Evolutionary conservation across 1,284 basidiomycete genomes (phyloP).

Genomic region (Cutaneotrichosporon sp.): DNA sequence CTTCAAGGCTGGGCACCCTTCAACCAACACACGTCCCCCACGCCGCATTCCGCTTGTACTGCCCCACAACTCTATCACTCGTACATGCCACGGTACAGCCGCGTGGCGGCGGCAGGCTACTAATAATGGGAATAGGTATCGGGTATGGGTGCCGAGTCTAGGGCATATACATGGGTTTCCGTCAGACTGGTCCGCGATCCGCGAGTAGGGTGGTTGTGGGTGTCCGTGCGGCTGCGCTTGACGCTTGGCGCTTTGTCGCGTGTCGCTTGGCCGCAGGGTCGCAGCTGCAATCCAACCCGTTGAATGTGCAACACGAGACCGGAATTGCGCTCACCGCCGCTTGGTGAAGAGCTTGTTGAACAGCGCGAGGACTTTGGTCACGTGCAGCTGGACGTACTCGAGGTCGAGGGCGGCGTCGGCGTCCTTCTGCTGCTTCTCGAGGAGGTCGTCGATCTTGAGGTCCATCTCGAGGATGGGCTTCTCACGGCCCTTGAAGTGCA

Average conservation of each 20-base stretch:
- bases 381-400: conserved; percentile 96
- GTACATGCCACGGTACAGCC: conserved; percentile 22
- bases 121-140: background rate
- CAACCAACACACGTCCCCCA: too few relatives aligned
- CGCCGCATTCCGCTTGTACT: too few relatives aligned
- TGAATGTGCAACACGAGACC: too few relatives aligned
- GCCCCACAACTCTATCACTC: conserved; percentile 1
- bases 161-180: background rate
- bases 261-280: background rate
- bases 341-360: conserved; percentile 71
- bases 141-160: background rate
- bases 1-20: too few relatives aligned
- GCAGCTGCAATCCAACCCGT: too few relatives aligned
- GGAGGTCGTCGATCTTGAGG: conserved; percentile 95
- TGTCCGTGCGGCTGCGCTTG: too few relatives aligned
- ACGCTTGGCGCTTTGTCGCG: too few relatives aligned
- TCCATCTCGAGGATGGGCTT: conserved; percentile 99
- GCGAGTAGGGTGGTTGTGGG: too few relatives aligned
- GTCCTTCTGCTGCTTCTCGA: conserved; percentile 99
- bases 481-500: conserved; percentile 98
- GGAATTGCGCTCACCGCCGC: conserved; percentile 4
- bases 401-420: conserved; percentile 92
- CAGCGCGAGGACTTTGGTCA: conserved; percentile 86
- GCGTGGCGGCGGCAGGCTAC: conserved; percentile 3
- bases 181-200: background rate